Evolutionary conservation across 768 basidiomycete genomes (phyloP).

Genomic region (Tricholoma sp.): DNA sequence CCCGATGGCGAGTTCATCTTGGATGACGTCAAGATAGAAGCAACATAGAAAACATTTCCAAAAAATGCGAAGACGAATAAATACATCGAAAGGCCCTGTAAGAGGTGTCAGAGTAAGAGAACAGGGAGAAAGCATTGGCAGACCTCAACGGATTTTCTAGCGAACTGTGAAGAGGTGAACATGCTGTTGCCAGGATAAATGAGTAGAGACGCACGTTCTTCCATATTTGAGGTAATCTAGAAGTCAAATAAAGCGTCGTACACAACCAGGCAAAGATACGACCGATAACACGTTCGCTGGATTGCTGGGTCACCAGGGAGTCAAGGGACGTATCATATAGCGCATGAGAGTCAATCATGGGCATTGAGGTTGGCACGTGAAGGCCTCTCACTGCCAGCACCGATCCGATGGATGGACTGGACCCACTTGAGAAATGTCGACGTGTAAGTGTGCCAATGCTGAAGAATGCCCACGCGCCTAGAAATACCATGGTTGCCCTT

Average conservation of each 20-base stretch:
- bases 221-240: slow-evolving; percentile 96
- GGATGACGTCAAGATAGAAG: slow-evolving; percentile 82
- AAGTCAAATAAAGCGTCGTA: slow-evolving; percentile 89
- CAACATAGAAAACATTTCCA: slow-evolving; percentile 91
- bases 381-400: slow-evolving; percentile 34
- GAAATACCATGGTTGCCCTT: slow-evolving; percentile 75
- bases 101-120: slow-evolving; percentile 2
- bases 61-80: slow-evolving; percentile 92
- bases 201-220: slow-evolving; percentile 75
- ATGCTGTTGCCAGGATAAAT: background rate
- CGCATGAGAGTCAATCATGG: slow-evolving; percentile 11
- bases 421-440: slow-evolving; percentile 19
- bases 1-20: slow-evolving; percentile 48
- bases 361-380: slow-evolving; percentile 6
- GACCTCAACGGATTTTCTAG: slow-evolving; percentile 86
- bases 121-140: slow-evolving; percentile 1
- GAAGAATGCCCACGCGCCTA: slow-evolving; percentile 73
- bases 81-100: slow-evolving; percentile 85
- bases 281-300: slow-evolving; percentile 67
- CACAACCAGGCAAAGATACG: slow-evolving; percentile 94
- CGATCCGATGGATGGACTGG: slow-evolving; percentile 35
- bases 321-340: background rate
- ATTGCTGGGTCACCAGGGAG: slow-evolving; percentile 12
- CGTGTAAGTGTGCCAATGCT: slow-evolving; percentile 51
- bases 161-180: slow-evolving; percentile 46